Evolutionary conservation across 352 stramenopile species (phyloP), one percentile per base, ranked within the genome.

Genomic region (Phytophthora pinifolia): DNA sequence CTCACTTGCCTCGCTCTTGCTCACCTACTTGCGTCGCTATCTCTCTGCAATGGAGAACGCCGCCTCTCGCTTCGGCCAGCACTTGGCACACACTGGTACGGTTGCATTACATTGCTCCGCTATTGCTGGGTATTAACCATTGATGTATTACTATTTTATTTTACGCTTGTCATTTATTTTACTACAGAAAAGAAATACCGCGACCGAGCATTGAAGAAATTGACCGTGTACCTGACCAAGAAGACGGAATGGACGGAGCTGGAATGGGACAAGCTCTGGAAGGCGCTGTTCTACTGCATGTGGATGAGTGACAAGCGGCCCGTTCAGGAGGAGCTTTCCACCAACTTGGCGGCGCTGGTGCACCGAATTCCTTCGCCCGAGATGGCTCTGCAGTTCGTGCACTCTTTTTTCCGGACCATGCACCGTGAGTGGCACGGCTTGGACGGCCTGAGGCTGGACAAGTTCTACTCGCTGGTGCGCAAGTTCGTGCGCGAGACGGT

Each of bases 211-310:
- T 71, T 94, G 6, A 91, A 91, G 59, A 94, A 89, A 61, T 64
- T 94, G 62, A 85, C 81, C 12, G 54, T 80, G 35, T 94, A 88
- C 62, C 56, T 94, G 50, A 72, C 66, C 8, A 77, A 81, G 59
- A 86, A 86, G 59, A 67, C 48, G 32, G 59, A 78, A 52, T 94
- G 84, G 84, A 80, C 58, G 22, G 65, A 75, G 15, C 68, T 92
- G 37, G 84, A 94, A 54, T 88, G 79, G 78, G 84, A 94, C 71
- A 94, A 94, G 69, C 79, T 94, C 48, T 94, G 84, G 84, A 94
- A 92, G 62, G 84, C 84, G 67, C 76, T 94, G 7, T 94, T 92
- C 59, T 94, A 94, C 67, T 94, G 84, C 68, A 92, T 94, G 81
- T 94, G 84, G 84, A 94, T 94, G 84, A 92, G 81, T 62, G 84